Evolutionary conservation across 2,329 filamentous ascomycete genomes (phyloP), one percentile per base, ranked within the genome.

Genomic region (Clarireedia hainanense): DNA sequence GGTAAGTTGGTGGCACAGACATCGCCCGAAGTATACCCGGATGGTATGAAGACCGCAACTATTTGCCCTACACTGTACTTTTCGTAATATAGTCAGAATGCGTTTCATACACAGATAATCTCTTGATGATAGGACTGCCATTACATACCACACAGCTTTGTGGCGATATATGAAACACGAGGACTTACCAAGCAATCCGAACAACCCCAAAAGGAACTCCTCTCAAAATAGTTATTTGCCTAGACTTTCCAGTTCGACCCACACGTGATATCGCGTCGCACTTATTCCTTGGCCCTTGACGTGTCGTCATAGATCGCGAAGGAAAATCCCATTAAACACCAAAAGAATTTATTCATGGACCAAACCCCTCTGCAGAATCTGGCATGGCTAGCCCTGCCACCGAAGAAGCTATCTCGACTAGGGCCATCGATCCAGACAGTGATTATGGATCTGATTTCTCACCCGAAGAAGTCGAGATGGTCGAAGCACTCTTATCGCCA

Each of bases 381-480:
- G 62, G 61, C 58, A 66, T 66, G 64, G 60, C 60, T 47, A 64
- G 59, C 54, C 58, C 61, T 60, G 59, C 61, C 57, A 55, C 26
- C 27, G 34, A 49, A 36, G 50, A 40, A 17, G 5, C 30, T 30
- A 50, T 30, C 47, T 36, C 12, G 34, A 47, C 15, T 20, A 34
- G 10, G 15, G 43, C 5, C 17, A 51, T 20, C 34, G 51, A 24
- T 59, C 66, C 47, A 55, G 67, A 72, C 47, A 83, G 79, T 68
- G 81, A 85, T 61, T 86, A 85, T 75, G 83, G 81, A 58, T 83
- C 80, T 5, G 83, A 86, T 58, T 76, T 85, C 61, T 76, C 79
- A 6, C 69, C 74, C 3, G 78, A 80, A 60, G 80, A 84, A 70
- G 76, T 81, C 59, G 74, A 75, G 47, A 70, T 79, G 36, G 64